Evolutionary conservation across 2,329 filamentous ascomycete species (phyloP).

Genomic region (Botrytis hyacinthi): DNA sequence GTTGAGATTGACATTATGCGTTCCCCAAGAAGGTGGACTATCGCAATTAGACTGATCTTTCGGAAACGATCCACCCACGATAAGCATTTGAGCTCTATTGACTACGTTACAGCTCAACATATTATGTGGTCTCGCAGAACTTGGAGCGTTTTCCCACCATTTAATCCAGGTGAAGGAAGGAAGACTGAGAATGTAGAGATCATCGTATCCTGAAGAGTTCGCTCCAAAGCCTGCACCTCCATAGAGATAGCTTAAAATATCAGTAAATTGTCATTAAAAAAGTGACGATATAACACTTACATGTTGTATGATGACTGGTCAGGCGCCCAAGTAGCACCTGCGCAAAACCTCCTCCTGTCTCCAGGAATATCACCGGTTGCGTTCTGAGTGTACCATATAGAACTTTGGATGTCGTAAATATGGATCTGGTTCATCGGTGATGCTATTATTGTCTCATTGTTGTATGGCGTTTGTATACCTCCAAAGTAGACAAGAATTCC

Average conservation of each 20-base stretch:
- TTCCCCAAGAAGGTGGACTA: conserved; percentile 50
- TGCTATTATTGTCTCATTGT: conserved; percentile 45
- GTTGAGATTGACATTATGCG: conserved; percentile 55
- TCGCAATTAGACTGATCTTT: conserved; percentile 50
- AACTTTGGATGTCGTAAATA: conserved; percentile 59
- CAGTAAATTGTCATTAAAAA: conserved; percentile 15
- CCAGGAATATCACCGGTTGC: conserved; percentile 53
- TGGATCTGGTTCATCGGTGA: conserved; percentile 52
- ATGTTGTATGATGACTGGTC: conserved; percentile 65
- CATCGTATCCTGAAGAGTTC: conserved; percentile 54
- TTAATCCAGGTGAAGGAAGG: conserved; percentile 65
- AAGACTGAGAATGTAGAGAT: conserved; percentile 60
- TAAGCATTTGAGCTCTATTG: conserved; percentile 57
- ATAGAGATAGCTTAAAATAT: conserved; percentile 54
- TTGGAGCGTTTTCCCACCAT: conserved; percentile 44
- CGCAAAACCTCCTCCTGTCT: conserved; percentile 58
- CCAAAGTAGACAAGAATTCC: conserved; percentile 63
- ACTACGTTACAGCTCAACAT: conserved; percentile 55
- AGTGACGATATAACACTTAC: conserved; percentile 42
- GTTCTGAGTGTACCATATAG: conserved; percentile 59
- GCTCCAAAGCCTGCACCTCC: conserved; percentile 53
- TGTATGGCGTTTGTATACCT: conserved; percentile 50
- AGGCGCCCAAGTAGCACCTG: conserved; percentile 56
- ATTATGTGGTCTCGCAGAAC: conserved; percentile 47
- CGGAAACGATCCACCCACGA: conserved; percentile 60